Conservation (phyloP, 2,329 filamentous ascomycete species). For the Aspergillus eucalypticola region DNA sequence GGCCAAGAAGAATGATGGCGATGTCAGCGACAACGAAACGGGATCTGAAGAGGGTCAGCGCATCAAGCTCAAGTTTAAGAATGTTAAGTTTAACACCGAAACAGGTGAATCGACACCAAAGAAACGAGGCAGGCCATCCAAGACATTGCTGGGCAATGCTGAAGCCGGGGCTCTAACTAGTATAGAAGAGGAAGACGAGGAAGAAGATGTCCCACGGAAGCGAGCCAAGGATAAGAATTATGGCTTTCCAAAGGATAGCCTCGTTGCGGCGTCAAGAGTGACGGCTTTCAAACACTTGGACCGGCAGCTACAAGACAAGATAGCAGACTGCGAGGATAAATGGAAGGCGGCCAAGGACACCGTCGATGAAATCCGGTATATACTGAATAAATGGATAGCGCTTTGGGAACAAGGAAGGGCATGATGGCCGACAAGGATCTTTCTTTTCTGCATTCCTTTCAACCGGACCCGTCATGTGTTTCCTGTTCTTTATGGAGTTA, state of each 20-base stretch:
- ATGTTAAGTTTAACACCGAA: neutral
- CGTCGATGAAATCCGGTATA: conserved; percentile 20
- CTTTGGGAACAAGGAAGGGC: conserved; percentile 12
- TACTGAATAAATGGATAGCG: conserved; percentile 25
- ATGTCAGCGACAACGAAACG: neutral
- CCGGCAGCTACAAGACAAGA: conserved; percentile 48
- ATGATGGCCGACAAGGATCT: neutral
- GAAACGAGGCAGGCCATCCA: neutral
- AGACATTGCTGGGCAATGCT: neutral
- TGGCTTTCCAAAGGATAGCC: too few species aligned
- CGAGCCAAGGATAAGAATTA: neutral
- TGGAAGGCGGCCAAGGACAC: conserved; percentile 48
- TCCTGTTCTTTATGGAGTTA: neutral
- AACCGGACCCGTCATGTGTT: neutral
- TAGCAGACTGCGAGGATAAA: conserved; percentile 58
- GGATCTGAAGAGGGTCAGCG: neutral
- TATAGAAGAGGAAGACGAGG: conserved; percentile 21
- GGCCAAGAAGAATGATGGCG: neutral
- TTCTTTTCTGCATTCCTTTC: neutral
- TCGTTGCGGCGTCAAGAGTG: too few species aligned
- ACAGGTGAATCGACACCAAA: neutral
- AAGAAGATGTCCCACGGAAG: conserved; percentile 10
- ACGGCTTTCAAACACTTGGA: too few species aligned
- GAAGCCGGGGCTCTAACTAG: conserved; percentile 1
- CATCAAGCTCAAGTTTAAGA: neutral